Base-by-base conservation (phyloP, 305 asterid genomes). In the Fraxinus sp. region DNA sequence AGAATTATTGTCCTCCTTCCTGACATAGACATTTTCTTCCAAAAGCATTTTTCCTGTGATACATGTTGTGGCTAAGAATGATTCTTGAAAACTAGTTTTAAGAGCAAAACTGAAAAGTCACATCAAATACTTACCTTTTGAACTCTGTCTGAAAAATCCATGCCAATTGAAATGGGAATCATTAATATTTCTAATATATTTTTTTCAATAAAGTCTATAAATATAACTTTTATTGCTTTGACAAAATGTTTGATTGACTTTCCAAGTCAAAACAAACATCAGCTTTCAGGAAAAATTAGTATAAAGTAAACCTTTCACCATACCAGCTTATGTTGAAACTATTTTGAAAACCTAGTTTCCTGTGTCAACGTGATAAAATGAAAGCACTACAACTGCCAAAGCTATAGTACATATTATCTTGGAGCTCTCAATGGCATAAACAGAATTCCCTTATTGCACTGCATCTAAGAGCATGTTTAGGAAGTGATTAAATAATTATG, bases 221-320 rank as follows among this genome's bases (percentile, higher is more conserved):
- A 10, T 24, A 11, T 11, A 26, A 10, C 3, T 66, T 26, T 66
- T 66, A 36, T 24, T 66, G 33, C 74, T 66, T 66, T 26, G 74
- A 66, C 64, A 32, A 16, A 3, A 10, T 76, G 57, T 16, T 64
- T 75, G 46, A 18, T 74, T 10, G 75, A 30, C 33, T 68, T 37
- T 46, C 49, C 4, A 59, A 9, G 7, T n/a, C 8, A 70, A 81
- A 57, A n/a, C 46, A 16, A 57, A 37, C 32, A 57, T 13, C 8
- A 57, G 0, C 72, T 46, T 46, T 76, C 80, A 18, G 39, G 66
- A 64, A 46, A 52, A 80, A 70, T 5, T 0, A 39, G 26, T 28
- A 16, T 9, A 39, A 52, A 57, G 39, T 14, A 57, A 52, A 35
- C 39, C 62, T 77, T 85, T 74, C 83, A 81, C 57, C 7, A 14